phyloP scores from a whole-genome alignment of 2,329 filamentous ascomycete genomes.

The Myriosclerotinia curreyana region DNA sequence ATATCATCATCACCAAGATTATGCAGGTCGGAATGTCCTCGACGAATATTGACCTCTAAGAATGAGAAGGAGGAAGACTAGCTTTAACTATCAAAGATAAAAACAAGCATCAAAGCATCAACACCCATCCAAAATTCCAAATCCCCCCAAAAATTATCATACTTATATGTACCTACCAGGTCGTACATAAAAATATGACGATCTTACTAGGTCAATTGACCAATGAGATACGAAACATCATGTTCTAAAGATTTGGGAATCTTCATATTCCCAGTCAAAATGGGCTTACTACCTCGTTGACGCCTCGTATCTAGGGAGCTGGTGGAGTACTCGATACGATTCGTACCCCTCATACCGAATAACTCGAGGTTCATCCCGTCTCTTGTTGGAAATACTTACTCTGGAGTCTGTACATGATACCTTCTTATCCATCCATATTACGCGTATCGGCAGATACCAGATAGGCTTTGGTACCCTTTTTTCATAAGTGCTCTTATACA shows the following conservation, averaged over 20 bases:
- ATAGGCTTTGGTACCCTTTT: neutral
- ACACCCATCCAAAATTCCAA: neutral
- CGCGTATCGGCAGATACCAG: neutral
- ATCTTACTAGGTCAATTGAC: neutral
- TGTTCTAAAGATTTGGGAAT: neutral
- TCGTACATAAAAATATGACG: neutral
- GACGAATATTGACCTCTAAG: neutral
- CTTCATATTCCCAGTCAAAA: neutral
- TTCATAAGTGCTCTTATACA: neutral
- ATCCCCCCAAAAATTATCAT: neutral
- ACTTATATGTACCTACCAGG: neutral
- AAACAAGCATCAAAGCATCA: constrained; percentile 6
- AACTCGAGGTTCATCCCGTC: constrained; percentile 11
- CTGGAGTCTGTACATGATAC: constrained; percentile 6
- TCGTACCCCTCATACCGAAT: constrained; percentile 7
- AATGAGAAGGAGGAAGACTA: neutral
- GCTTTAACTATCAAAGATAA: constrained; percentile 1
- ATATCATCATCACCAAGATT: neutral
- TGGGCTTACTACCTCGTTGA: constrained; percentile 2
- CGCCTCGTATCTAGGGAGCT: constrained; percentile 10
- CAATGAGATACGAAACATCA: neutral
- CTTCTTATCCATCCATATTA: constrained; percentile 14
- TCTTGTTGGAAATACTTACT: neutral
- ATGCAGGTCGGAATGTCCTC: constrained; percentile 12
- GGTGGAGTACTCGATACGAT: neutral